A percentile compares a stretch with the other conserved stretches of the same genome.
These are phyloP conservation scores for Achlya hypogyna DNA, from an alignment of 352 stramenopile genomes.

Conservation along the genomic window DNA sequence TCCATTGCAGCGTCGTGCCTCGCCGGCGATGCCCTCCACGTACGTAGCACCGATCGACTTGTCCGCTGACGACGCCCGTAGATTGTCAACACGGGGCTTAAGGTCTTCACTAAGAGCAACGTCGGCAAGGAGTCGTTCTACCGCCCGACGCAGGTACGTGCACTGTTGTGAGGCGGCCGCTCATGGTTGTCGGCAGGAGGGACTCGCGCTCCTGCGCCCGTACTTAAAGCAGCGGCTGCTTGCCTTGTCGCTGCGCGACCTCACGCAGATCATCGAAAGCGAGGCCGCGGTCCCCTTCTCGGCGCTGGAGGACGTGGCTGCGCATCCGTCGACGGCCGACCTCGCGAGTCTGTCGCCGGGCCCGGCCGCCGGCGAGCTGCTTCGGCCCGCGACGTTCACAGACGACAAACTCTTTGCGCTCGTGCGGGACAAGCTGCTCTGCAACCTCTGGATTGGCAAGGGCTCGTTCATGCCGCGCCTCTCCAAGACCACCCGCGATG, in stretches of 20 bases:
- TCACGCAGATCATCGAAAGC: constrained; percentile 37
- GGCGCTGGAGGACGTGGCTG: constrained; percentile 27
- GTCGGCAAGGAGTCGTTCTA: constrained; percentile 66
- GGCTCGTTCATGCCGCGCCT: constrained; percentile 63
- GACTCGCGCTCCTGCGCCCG: constrained; percentile 69
- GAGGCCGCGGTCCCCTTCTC: constrained; percentile 48
- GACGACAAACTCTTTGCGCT: background rate
- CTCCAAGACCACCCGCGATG: constrained; percentile 48
- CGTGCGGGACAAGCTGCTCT: constrained; percentile 27
- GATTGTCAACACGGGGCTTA: constrained; percentile 89
- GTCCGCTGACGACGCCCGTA: constrained; percentile 20
- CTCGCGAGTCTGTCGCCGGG: constrained; percentile 35
- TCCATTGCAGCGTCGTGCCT: constrained; percentile 54
- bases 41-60: constrained; percentile 9
- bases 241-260: constrained; percentile 32
- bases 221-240: constrained; percentile 82
- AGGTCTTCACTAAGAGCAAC: constrained; percentile 78
- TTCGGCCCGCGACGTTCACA: constrained; percentile 26
- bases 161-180: background rate
- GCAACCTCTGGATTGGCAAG: constrained; percentile 74
- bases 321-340: constrained; percentile 23
- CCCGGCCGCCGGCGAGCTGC: constrained; percentile 37
- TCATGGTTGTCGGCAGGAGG: constrained; percentile 30
- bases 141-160: constrained; percentile 49
- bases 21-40: constrained; percentile 53